Conservation (phyloP, 2,329 filamentous ascomycete genomes). For the Didymella pinodella region DNA sequence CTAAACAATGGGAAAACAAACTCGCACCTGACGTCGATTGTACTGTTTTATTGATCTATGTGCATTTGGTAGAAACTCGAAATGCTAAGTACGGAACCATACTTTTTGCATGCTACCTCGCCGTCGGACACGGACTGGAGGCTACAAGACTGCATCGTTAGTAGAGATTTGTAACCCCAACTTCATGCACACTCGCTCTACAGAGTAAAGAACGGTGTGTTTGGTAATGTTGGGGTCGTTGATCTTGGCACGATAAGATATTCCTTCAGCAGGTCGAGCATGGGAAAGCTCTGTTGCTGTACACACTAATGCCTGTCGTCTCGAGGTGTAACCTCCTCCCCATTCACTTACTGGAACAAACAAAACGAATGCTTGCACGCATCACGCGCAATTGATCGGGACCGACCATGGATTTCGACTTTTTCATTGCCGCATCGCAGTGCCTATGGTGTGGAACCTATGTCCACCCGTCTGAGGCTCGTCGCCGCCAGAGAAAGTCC, state of each 20-base stretch:
- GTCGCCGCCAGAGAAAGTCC: slow-evolving; percentile 50
- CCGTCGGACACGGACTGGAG: neutral
- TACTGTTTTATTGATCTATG: slow-evolving; percentile 23
- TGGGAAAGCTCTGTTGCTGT: slow-evolving; percentile 68
- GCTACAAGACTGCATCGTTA: slow-evolving; percentile 16
- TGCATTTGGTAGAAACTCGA: slow-evolving; percentile 8
- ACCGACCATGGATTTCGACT: slow-evolving; percentile 45
- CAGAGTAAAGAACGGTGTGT: slow-evolving; percentile 62
- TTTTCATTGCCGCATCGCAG: slow-evolving; percentile 50
- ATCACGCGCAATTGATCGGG: slow-evolving; percentile 35
- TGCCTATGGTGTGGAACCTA: slow-evolving; percentile 46
- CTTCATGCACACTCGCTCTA: slow-evolving; percentile 70
- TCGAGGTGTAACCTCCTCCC: slow-evolving; percentile 28
- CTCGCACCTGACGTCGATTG: slow-evolving; percentile 14
- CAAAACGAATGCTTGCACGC: slow-evolving; percentile 23
- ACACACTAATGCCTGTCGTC: slow-evolving; percentile 72
- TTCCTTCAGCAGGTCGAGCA: slow-evolving; percentile 73
- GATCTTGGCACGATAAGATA: slow-evolving; percentile 69
- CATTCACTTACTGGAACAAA: slow-evolving; percentile 23
- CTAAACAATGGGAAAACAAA: slow-evolving; percentile 9
- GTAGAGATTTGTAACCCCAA: slow-evolving; percentile 62
- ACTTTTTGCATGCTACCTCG: neutral
- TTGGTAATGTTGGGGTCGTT: slow-evolving; percentile 69
- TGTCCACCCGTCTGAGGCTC: slow-evolving; percentile 46
- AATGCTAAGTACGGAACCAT: neutral